Conservation (phyloP, 2,329 filamentous ascomycete genomes). For the Monilinia aucupariae region DNA sequence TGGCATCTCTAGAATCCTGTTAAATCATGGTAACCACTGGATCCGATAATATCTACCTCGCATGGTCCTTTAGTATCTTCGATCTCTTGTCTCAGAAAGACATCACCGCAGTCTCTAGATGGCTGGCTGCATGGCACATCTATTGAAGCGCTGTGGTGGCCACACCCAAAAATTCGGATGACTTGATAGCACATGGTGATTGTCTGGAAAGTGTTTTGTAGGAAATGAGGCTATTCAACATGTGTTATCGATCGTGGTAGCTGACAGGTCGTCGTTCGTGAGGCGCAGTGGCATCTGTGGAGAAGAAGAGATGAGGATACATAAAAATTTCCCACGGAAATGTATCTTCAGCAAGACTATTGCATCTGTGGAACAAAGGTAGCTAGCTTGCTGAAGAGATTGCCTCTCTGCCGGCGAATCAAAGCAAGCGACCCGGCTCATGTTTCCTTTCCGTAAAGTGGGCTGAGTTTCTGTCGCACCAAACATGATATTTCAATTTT, state of each 20-base stretch:
- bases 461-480: background rate
- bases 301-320: background rate
- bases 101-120: slow-evolving; percentile 22
- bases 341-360: slow-evolving; percentile 3
- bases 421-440: background rate
- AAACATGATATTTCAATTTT: slow-evolving; percentile 16
- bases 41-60: background rate
- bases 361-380: background rate
- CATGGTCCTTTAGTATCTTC: slow-evolving; percentile 25
- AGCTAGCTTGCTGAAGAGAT: slow-evolving; percentile 10
- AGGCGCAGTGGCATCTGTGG: background rate
- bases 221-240: background rate
- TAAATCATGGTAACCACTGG: background rate
- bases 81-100: slow-evolving; percentile 30
- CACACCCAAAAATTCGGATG: slow-evolving; percentile 29
- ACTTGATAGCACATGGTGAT: slow-evolving; percentile 31
- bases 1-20: slow-evolving; percentile 22
- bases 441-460: background rate
- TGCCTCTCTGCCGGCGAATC: background rate
- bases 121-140: slow-evolving; percentile 23
- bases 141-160: slow-evolving; percentile 24
- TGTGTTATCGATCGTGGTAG: background rate
- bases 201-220: background rate
- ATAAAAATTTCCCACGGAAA: background rate
- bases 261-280: background rate